phyloP scores from a whole-genome alignment of 371 early-diverging fungal species.

The Mucor saturninus region DNA sequence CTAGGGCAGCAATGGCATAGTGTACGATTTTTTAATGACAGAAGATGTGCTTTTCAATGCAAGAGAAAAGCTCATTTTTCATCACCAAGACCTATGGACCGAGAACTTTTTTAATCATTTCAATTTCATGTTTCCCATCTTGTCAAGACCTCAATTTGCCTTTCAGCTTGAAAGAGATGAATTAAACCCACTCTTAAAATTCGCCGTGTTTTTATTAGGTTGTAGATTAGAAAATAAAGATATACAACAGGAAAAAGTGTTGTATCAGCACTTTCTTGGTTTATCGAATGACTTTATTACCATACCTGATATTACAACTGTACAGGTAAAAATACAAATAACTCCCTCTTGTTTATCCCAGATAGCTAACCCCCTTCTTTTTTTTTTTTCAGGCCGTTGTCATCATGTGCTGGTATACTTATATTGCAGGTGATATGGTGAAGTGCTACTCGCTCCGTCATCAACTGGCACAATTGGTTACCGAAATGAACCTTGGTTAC shows the following conservation, averaged over 20 bases:
- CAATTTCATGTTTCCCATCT: conserved; percentile 48
- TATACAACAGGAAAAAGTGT: conserved; percentile 1
- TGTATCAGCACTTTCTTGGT: conserved; percentile 14
- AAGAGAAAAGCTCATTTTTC: conserved; percentile 1
- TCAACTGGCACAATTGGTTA: conserved; percentile 18
- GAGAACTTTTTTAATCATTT: conserved; percentile 42
- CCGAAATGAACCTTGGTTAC: conserved; percentile 11
- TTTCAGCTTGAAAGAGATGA: conserved; percentile 26
- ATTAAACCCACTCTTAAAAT: conserved; percentile 38
- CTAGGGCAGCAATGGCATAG: conserved; percentile 49
- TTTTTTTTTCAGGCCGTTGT: conserved; percentile 32
- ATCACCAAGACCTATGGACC: conserved; percentile 22
- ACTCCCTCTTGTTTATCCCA: not conserved
- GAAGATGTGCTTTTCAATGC: conserved; percentile 1
- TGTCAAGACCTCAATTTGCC: conserved; percentile 42
- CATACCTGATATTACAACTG: conserved; percentile 23
- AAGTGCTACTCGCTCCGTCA: conserved; percentile 31
- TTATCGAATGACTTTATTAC: conserved; percentile 7
- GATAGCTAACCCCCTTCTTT: not conserved
- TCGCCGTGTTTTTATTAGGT: conserved; percentile 44
- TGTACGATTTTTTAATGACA: conserved; percentile 28
- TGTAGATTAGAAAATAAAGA: conserved; percentile 8
- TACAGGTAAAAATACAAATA: conserved; percentile 31
- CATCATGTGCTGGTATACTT: conserved; percentile 50
- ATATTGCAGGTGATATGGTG: conserved; percentile 37